These are phyloP conservation scores for Avena insularis DNA, from an alignment of 176 grass and related monocot genomes.

Conservation along the genomic window DNA sequence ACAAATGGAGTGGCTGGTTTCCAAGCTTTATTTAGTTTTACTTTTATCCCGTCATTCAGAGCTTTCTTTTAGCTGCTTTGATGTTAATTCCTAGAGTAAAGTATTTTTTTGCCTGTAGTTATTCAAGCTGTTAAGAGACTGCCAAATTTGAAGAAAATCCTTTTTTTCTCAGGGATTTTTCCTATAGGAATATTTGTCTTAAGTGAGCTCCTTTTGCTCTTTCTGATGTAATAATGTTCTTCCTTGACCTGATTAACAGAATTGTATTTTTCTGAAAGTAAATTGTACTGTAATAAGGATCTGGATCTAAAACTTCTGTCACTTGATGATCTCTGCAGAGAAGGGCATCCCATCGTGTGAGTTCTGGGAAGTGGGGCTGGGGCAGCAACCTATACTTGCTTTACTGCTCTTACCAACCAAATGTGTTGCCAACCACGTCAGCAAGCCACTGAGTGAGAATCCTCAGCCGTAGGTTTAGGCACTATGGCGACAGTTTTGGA, in stretches of 20 bases:
- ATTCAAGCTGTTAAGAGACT: neutral
- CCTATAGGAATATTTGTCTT: neutral
- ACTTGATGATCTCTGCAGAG: neutral
- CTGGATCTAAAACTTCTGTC: neutral
- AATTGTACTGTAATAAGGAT: neutral
- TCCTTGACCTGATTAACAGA: neutral
- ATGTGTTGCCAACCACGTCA: no score
- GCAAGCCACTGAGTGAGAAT: no score
- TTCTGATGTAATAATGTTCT: neutral
- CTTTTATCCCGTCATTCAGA: neutral
- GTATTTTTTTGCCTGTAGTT: neutral
- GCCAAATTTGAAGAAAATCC: neutral
- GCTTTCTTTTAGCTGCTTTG: neutral
- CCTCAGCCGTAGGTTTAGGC: neutral
- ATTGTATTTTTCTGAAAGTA: neutral
- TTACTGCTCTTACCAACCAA: neutral
- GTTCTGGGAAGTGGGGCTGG: neutral
- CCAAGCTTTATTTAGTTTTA: neutral
- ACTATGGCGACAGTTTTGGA: conserved; percentile 21
- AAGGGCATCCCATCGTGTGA: neutral
- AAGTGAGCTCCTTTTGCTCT: neutral
- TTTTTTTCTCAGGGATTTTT: neutral
- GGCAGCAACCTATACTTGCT: neutral
- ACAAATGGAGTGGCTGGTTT: neutral
- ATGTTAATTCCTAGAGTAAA: neutral